Evolutionary conservation across 805 yeast genomes (phyloP).

Genomic region (Tetrapisispora namnaoensis): DNA sequence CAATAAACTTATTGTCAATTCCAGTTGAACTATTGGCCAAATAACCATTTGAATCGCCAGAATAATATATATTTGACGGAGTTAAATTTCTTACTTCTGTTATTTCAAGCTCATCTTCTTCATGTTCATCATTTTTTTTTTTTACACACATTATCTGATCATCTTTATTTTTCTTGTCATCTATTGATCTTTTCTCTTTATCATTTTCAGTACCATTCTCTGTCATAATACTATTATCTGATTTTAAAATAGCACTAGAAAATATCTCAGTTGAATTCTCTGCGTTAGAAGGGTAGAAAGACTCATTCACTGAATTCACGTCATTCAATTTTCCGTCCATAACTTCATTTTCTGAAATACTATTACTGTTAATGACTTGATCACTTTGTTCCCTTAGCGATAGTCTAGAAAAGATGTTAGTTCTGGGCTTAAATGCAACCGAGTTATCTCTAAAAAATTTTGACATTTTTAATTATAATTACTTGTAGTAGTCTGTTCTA

Average conservation of each 20-base stretch:
- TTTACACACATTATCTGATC: slow-evolving; percentile 12
- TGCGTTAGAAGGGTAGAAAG: not conserved
- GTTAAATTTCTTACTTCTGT: slow-evolving; percentile 31
- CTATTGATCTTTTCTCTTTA: not conserved
- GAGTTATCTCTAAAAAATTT: slow-evolving; percentile 27
- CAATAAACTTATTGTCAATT: not conserved
- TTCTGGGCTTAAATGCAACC: slow-evolving; percentile 25
- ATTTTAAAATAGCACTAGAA: not conserved
- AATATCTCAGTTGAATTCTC: not conserved
- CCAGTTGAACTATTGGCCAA: not conserved
- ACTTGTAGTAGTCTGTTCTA: not conserved
- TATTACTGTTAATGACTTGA: not conserved
- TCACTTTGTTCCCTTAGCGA: slow-evolving; percentile 15
- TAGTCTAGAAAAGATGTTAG: slow-evolving; percentile 25
- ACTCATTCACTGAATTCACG: not conserved
- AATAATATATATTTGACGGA: not conserved
- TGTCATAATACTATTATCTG: not conserved
- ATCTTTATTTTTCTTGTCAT: not conserved
- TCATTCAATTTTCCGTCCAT: not conserved
- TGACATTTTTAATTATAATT: slow-evolving; percentile 16
- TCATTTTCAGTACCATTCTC: not conserved
- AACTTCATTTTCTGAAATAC: not conserved
- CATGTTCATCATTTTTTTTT: not conserved
- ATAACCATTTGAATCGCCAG: not conserved
- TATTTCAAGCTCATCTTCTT: slow-evolving; percentile 33